A percentile compares a stretch with the other conserved stretches of the same genome.
Conservation (phyloP, 176 grass and related monocot genomes). For the Rhynchospora tenuis region DNA sequence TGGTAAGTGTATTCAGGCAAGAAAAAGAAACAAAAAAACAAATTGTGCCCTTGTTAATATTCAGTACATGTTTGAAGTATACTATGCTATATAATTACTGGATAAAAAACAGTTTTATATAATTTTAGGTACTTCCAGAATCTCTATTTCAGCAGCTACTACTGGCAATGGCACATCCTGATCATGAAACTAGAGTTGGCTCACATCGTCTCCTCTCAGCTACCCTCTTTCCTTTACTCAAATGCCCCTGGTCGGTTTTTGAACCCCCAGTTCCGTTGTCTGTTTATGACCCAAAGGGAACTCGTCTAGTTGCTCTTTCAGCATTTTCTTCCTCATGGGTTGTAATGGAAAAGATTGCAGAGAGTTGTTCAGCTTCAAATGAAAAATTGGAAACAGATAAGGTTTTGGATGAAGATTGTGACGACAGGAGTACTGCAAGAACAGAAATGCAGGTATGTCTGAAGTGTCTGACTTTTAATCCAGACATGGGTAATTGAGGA, state of each 20-base stretch:
- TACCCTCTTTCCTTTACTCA: conserved; percentile 46
- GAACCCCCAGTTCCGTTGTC: conserved; percentile 50
- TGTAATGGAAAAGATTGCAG: conserved; percentile 27
- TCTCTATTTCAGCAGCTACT: conserved; percentile 93
- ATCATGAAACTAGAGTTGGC: conserved; percentile 84
- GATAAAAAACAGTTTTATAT: conserved; percentile 25
- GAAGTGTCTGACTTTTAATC: background rate
- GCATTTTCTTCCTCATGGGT: conserved; percentile 53
- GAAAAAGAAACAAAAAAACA: background rate
- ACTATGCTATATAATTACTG: conserved; percentile 18
- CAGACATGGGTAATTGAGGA: background rate
- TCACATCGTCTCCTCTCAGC: conserved; percentile 76
- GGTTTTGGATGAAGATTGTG: conserved; percentile 31
- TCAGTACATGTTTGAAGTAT: conserved; percentile 3
- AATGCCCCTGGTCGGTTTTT: conserved; percentile 70
- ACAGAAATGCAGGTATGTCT: background rate
- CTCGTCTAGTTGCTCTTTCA: conserved; percentile 58
- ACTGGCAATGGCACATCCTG: conserved; percentile 76
- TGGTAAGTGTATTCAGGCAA: background rate
- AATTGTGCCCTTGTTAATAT: background rate
- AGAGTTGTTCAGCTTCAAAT: conserved; percentile 21
- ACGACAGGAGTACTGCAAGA: background rate
- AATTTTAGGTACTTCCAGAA: conserved; percentile 81
- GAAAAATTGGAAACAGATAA: conserved; percentile 27
- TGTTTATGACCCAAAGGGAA: conserved; percentile 35